Base-by-base conservation (phyloP, 176 grass and related monocot species). In the Panicum miliaceum region DNA sequence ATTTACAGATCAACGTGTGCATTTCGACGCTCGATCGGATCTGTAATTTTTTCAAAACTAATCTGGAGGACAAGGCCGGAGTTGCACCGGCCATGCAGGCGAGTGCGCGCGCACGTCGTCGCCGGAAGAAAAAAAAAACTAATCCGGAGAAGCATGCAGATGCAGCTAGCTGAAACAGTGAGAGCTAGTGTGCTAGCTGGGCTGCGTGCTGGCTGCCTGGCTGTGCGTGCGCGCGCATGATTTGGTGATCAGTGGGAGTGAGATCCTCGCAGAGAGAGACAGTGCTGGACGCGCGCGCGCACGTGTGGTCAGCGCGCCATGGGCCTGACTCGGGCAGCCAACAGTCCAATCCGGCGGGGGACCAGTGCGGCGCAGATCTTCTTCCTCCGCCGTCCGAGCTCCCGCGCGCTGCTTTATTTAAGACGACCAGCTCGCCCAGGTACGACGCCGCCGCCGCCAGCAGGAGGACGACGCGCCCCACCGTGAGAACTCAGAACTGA, bases 281-380 rank as follows among this genome's bases (percentile, higher is more conserved):
- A 83, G 56, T 58, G 75, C 37, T 57, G 81, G 51, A 37, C 69
- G 26, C 32, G 53, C 48, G 36, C 46, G 12, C 43, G 76, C 87
- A 85, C 76, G 87, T 89, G 81, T 81, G 82, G 82, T 81, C 82
- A 67, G 70, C 69, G 70, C 69, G 82, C 87, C 82, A 89, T 89
- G 76, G 82, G 60, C 82, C 87, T 75, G 15, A 10, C 36, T 70
- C 32, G 43, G 43, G 68, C 22, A 50, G 60, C 37, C 25, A 52
- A 40, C 61, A 66, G 75, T 84, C 76, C 41, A 64, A 85, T 84
- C 85, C 65, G 69, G 26, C 63, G 26, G 46, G 93, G 90, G 93
- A 92, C 93, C 93, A 92, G 22, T 38, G 66, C 27, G 62, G 19
- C 4, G 81, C 77, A 79, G 75, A 82, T 66, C 75, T 77, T 27